Base-by-base conservation (phyloP, 768 basidiomycete species). In the Termitomyces sp. region DNA sequence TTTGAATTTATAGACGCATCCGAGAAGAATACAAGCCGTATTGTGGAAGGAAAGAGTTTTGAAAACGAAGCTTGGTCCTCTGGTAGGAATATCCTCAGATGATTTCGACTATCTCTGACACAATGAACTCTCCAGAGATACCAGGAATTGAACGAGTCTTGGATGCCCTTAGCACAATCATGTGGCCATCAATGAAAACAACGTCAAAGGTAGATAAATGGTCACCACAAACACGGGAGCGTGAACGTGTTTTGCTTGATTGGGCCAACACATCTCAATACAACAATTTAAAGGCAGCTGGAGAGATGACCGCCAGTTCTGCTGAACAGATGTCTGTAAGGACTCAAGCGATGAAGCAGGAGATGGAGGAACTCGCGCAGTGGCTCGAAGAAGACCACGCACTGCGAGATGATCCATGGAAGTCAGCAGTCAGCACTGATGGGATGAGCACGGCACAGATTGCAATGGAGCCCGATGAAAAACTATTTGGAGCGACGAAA, bases 171-270 rank as follows among this genome's bases (percentile, higher is more conserved):
- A 86, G 89, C 67, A 91, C 91, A 0, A 83, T 94, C 62, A 91
- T 93, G 86, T 94, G 91, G 91, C 86, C 91, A 4, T 87, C 86
- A 0, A 85, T 94, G 81, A 70, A 80, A 45, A 72, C 79, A 22
- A 69, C 64, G 31, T 63, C 63, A 6, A 70, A 66, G 45, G 23
- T 43, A 12, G 27, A 47, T 25, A 16, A 20, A 10, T 42, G 47
- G 39, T 59, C 61, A 39, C 36, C 56, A 29, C 60, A 60, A 5
- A 43, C 38, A 20, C 64, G 62, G 31, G 64, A 66, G 48, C 70
- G 64, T 50, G 67, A 69, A 18, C 66, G 64, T 23, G 70, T 66
- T 22, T 64, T 73, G 46, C 65, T 77, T 41, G 76, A 75, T 51
- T 78, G 75, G 77, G 76, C 71, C 22, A 63, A 70, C n/a, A 68